These are phyloP conservation scores for Pleurotus salmoneostramineus DNA, from an alignment of 768 basidiomycete species.

Conservation along the genomic window DNA sequence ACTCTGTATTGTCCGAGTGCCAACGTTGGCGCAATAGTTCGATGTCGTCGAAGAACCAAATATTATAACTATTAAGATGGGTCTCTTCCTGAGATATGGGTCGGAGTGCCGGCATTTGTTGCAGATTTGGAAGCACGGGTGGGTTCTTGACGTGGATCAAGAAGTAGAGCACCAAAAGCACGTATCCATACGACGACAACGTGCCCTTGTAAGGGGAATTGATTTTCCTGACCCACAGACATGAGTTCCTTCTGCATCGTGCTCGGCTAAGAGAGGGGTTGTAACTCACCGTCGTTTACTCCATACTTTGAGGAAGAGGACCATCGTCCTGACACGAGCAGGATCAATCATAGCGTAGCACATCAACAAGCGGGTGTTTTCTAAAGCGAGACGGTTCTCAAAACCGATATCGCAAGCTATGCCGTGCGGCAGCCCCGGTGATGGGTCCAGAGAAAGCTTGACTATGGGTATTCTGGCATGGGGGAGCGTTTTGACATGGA, in stretches of 20 bases:
- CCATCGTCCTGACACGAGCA: conserved; percentile 87
- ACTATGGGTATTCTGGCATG: conserved; percentile 98
- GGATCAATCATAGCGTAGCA: conserved; percentile 98
- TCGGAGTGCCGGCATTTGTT: conserved; percentile 89
- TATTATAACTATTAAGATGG: conserved; percentile 76
- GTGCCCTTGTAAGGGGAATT: conserved; percentile 98
- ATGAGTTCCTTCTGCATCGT: neutral
- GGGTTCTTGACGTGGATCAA: conserved; percentile 97
- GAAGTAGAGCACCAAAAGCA: conserved; percentile 96
- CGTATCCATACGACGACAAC: conserved; percentile 95
- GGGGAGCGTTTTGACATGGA: conserved; percentile 92
- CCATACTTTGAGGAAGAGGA: conserved; percentile 99
- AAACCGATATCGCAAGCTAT: conserved; percentile 99
- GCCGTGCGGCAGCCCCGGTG: conserved; percentile 74
- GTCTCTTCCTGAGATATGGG: conserved; percentile 87
- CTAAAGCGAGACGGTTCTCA: conserved; percentile 93
- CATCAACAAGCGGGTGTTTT: conserved; percentile 94
- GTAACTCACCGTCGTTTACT: conserved; percentile 78
- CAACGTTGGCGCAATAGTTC: conserved; percentile 88
- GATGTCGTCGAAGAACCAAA: conserved; percentile 97
- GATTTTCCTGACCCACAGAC: conserved; percentile 66
- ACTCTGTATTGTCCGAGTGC: conserved; percentile 91
- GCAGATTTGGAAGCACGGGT: conserved; percentile 92
- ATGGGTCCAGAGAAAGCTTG: conserved; percentile 90
- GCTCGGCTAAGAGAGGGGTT: neutral